phyloP scores from a whole-genome alignment of 164 flowering plant genomes.

The Vitis labrusca region DNA sequence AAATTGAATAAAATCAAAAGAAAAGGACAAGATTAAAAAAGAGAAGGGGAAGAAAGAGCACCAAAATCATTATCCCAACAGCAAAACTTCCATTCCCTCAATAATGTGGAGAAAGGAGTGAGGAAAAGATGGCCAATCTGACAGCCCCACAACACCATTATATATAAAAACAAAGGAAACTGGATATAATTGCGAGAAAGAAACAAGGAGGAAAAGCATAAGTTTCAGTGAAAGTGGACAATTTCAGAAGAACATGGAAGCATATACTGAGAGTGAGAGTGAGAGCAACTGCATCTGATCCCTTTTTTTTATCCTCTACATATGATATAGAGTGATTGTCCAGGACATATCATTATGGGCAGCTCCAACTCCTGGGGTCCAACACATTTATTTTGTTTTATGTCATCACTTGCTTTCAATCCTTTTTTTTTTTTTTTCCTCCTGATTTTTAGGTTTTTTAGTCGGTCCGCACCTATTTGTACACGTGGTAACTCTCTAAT shows the following conservation, averaged over 20 bases:
- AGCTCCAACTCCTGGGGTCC: constrained; percentile 24
- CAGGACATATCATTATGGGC: constrained; percentile 43
- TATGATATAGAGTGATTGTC: constrained; percentile 14
- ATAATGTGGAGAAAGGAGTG: constrained; percentile 22
- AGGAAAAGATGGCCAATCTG: constrained; percentile 50
- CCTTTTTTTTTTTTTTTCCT: neutral
- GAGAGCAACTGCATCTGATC: constrained; percentile 21
- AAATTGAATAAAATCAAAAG: neutral
- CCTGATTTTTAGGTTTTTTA: too few relatives aligned
- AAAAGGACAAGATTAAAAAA: neutral
- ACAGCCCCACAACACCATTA: constrained; percentile 39
- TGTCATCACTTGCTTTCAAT: neutral
- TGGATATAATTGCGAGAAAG: neutral
- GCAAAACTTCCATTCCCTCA: constrained; percentile 26
- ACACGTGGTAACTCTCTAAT: too few relatives aligned
- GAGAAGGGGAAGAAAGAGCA: constrained; percentile 6
- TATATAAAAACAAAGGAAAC: neutral
- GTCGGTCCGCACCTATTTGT: too few relatives aligned
- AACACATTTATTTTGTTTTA: constrained; percentile 8
- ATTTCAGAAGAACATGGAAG: constrained; percentile 24
- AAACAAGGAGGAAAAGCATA: constrained; percentile 15
- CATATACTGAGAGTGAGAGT: constrained; percentile 12
- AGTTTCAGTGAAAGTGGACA: constrained; percentile 37
- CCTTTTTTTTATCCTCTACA: constrained; percentile 13
- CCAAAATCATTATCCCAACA: constrained; percentile 28